Evolutionary conservation across 345 rosid genomes (phyloP).

Genomic region (Rhodamnia rubescens): DNA sequence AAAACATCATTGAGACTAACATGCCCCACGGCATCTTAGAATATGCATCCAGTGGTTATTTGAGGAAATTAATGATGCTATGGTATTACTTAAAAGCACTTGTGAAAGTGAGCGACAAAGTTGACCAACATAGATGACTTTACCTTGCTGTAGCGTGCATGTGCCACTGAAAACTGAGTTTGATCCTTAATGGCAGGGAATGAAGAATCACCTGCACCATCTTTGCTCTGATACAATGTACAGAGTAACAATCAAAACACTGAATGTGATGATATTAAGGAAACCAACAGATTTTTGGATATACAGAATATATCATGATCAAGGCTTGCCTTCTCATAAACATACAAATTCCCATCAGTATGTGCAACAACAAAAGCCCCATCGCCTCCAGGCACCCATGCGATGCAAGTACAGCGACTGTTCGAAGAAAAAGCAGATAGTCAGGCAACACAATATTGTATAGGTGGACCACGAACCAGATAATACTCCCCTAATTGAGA

Average conservation of each 20-base stretch:
- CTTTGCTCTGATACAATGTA: slow-evolving; percentile 49
- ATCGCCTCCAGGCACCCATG: slow-evolving; percentile 98
- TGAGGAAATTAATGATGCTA: not conserved
- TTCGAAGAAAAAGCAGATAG: slow-evolving; percentile 5
- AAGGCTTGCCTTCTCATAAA: slow-evolving; percentile 88
- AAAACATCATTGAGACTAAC: not conserved
- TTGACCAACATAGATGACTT: not conserved
- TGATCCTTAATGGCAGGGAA: slow-evolving; percentile 85
- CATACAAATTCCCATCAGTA: slow-evolving; percentile 90
- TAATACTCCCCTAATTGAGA: not conserved
- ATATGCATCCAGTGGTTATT: not conserved
- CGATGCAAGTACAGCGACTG: slow-evolving; percentile 87
- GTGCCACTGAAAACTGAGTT: slow-evolving; percentile 78
- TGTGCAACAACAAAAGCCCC: slow-evolving; percentile 95
- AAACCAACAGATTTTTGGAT: not conserved
- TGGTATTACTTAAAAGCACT: not conserved
- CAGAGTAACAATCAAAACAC: not conserved
- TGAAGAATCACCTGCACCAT: slow-evolving; percentile 89
- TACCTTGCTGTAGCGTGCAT: slow-evolving; percentile 94
- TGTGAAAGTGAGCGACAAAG: not conserved
- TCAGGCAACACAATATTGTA: not conserved
- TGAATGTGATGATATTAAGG: not conserved
- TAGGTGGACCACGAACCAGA: not conserved
- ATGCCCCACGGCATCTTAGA: not conserved
- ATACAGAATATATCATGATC: not conserved